Evolutionary conservation across 306 rosid species (phyloP).

Genomic region (Pyrus communis): DNA sequence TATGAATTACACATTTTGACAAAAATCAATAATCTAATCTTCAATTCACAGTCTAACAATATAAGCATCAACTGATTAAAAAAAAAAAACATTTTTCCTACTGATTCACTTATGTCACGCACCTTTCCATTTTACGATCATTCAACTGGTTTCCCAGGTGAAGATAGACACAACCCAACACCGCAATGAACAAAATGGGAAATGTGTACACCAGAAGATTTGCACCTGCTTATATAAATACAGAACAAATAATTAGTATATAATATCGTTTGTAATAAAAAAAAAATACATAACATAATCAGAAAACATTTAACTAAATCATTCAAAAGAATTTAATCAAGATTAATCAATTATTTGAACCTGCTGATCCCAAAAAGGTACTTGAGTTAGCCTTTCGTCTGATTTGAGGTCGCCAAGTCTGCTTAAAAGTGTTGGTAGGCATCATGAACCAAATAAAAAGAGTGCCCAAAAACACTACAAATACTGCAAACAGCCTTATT

Average conservation of each 20-base stretch:
- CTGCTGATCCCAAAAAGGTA: constrained; percentile 47
- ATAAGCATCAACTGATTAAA: background rate
- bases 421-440: constrained; percentile 43
- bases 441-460: constrained; percentile 45
- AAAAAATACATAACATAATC: background rate
- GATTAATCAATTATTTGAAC: constrained; percentile 9
- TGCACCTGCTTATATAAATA: constrained; percentile 27
- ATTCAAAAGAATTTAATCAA: background rate
- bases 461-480: constrained; percentile 37
- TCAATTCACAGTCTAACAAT: background rate
- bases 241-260: too few relatives aligned
- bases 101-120: background rate
- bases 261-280: too few relatives aligned
- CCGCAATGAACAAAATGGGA: constrained; percentile 54
- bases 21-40: background rate
- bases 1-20: too few relatives aligned
- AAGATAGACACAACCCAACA: constrained; percentile 51
- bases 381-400: constrained; percentile 11
- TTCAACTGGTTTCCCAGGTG: constrained; percentile 36
- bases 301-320: background rate
- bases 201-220: constrained; percentile 36
- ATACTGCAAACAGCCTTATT: constrained; percentile 27
- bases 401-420: constrained; percentile 28
- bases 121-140: constrained; percentile 20
- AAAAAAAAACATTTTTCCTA: background rate